Base-by-base conservation (phyloP, 2,329 filamentous ascomycete genomes). In the Fusarium caatingaense region DNA sequence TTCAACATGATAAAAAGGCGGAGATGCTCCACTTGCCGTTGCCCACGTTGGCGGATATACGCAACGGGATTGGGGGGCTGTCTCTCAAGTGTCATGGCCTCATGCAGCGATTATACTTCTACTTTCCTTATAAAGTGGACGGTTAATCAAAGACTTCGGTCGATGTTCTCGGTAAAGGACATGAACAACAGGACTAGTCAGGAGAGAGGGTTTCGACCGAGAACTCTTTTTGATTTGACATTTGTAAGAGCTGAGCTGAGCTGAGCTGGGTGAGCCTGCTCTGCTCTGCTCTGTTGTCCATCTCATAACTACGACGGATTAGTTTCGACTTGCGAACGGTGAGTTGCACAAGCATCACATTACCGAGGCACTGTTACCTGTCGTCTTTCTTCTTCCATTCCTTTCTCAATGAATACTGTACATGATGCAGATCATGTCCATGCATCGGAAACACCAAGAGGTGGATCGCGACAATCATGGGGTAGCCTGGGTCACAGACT, bases 41-140 rank as follows among this genome's bases (percentile, higher is more conserved):
- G 57, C 54, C 54, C 69, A 71, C 69, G 68, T 71, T 71, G 68
- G 34, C 41, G 23, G 44, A 66, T 59, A 21, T 62, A 42, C 51
- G 68, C 68, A 55, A 72, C 25, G 64, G 67, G 68, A 71, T 71
- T 71, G 69, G 69, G 62, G 68, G 49, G 16, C 30, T 62, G 23
- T 11, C 27, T 32, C 7, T 27, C 28, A 41, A 49, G 45, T 16
- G 34, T 45, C 40, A 65, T 50, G 47, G 66, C 48, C 59, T 60
- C 48, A 48, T 60, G 42, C 46, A 50, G 27, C 54, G 37, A 56
- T 30, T 56, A 37, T 45, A 41, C 27, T n/a, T 61, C 42, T 34
- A 37, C 44, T 41, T 54, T 25, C 21, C 41, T 64, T 28, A 42
- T 56, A 25, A 48, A 60, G 46, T 66, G 55, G 44, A 27, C 28